Conservation (phyloP, 306 rosid species). For the Biancaea sappan region DNA sequence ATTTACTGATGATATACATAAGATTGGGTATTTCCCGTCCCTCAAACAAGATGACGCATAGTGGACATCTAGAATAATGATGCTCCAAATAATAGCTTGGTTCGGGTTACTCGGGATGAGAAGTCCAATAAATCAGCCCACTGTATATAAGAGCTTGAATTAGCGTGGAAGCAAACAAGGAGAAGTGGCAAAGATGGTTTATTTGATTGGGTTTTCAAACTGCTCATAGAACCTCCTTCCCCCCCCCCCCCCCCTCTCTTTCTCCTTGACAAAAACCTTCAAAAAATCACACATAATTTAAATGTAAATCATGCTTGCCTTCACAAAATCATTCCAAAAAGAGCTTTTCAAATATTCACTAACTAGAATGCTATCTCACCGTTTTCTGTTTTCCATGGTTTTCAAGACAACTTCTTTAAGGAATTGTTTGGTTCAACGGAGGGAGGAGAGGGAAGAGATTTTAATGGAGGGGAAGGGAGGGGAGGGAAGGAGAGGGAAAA, state of each 20-base stretch:
- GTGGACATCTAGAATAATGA: constrained; percentile 38
- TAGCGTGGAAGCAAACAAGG: neutral
- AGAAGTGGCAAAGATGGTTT: neutral
- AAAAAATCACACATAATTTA: neutral
- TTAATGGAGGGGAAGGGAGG: too few relatives aligned
- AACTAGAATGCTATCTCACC: neutral
- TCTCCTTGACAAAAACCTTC: neutral
- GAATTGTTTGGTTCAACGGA: too few relatives aligned
- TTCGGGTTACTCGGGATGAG: constrained; percentile 78
- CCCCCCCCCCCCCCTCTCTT: too few relatives aligned
- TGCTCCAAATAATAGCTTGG: constrained; percentile 31
- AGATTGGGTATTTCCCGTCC: constrained; percentile 31
- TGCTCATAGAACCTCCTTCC: too few relatives aligned
- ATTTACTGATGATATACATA: constrained; percentile 47
- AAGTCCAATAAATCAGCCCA: constrained; percentile 94
- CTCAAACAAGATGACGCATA: constrained; percentile 42
- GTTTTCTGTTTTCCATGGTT: neutral
- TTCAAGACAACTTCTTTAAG: constrained; percentile 12
- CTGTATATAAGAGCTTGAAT: constrained; percentile 48
- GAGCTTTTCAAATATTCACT: constrained; percentile 12
- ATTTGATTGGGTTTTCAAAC: constrained; percentile 12
- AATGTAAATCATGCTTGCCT: neutral
- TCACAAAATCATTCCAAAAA: constrained; percentile 25
- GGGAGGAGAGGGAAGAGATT: too few relatives aligned
- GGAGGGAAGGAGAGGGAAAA: too few relatives aligned